Conservation (phyloP, 202 grass and related monocot species). For the Alloteropsis angusta region DNA sequence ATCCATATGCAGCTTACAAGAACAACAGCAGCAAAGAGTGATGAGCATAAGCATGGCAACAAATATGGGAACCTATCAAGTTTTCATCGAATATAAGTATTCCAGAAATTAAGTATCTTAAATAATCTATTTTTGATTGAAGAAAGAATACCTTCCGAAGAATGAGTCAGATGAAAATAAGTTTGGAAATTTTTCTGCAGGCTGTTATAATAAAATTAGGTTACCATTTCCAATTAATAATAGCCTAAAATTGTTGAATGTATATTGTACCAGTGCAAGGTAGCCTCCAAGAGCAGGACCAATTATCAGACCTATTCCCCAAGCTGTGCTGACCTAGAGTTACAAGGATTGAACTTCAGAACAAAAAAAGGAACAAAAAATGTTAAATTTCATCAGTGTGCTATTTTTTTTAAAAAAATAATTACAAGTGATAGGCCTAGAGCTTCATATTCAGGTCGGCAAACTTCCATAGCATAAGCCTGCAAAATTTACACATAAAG, state of each 20-base stretch:
- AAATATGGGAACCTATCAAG: constrained; percentile 47
- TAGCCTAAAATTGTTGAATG: not conserved
- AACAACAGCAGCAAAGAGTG: constrained; percentile 27
- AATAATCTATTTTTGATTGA: not conserved
- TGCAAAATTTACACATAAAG: constrained; percentile 6
- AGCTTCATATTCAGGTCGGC: constrained; percentile 50
- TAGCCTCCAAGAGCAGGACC: constrained; percentile 61
- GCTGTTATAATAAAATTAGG: constrained; percentile 24
- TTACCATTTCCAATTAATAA: not conserved
- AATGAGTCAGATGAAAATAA: constrained; percentile 43
- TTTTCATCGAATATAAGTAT: constrained; percentile 9
- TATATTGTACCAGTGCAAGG: constrained; percentile 33
- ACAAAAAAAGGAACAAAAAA: not conserved
- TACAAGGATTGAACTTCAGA: not conserved
- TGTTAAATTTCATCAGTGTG: not conserved
- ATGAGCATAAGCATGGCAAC: constrained; percentile 39
- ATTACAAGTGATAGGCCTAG: constrained; percentile 66
- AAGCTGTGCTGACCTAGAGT: constrained; percentile 41
- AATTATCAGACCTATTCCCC: constrained; percentile 45
- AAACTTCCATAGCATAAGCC: constrained; percentile 74
- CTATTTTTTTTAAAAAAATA: not conserved
- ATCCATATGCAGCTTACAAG: constrained; percentile 53
- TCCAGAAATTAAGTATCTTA: not conserved
- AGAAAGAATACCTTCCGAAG: constrained; percentile 51
- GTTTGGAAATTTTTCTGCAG: constrained; percentile 60